phyloP scores from a whole-genome alignment of 495 filamentous ascomycete species.

The Talaromyces stipitatus region DNA sequence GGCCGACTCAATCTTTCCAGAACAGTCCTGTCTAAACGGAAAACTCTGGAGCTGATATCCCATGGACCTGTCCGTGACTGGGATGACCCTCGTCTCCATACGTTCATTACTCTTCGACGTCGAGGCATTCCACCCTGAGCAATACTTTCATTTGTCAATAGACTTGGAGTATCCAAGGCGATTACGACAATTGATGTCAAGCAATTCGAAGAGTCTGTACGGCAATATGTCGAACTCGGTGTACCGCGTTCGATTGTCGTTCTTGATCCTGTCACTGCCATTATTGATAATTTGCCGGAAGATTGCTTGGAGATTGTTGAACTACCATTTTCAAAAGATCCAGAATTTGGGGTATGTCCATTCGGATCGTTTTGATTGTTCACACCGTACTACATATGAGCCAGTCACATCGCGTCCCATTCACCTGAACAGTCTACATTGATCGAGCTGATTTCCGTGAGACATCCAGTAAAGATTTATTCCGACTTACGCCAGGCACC shows the following conservation, averaged over 20 bases:
- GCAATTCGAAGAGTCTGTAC: constrained; percentile 71
- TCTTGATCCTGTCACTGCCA: constrained; percentile 60
- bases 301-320: constrained; percentile 28
- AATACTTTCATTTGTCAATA: constrained; percentile 78
- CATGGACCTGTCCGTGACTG: constrained; percentile 68
- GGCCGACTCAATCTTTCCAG: constrained; percentile 76
- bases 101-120: constrained; percentile 71
- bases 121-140: constrained; percentile 81
- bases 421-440: constrained; percentile 81
- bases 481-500: constrained; percentile 87
- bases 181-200: constrained; percentile 63
- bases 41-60: constrained; percentile 68
- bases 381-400: not conserved
- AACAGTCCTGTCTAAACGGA: constrained; percentile 77
- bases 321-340: constrained; percentile 56
- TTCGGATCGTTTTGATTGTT: not conserved
- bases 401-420: constrained; percentile 51
- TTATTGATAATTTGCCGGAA: constrained; percentile 71
- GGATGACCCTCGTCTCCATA: constrained; percentile 87
- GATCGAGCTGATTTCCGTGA: constrained; percentile 88
- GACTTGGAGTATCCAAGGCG: constrained; percentile 76
- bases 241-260: constrained; percentile 82
- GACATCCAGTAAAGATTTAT: constrained; percentile 75
- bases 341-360: constrained; percentile 13
- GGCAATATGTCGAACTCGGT: constrained; percentile 71